Evolutionary conservation across 345 rosid genomes (phyloP), one percentile per base, ranked within the genome.

Genomic region (Eucalyptus cloeziana): DNA sequence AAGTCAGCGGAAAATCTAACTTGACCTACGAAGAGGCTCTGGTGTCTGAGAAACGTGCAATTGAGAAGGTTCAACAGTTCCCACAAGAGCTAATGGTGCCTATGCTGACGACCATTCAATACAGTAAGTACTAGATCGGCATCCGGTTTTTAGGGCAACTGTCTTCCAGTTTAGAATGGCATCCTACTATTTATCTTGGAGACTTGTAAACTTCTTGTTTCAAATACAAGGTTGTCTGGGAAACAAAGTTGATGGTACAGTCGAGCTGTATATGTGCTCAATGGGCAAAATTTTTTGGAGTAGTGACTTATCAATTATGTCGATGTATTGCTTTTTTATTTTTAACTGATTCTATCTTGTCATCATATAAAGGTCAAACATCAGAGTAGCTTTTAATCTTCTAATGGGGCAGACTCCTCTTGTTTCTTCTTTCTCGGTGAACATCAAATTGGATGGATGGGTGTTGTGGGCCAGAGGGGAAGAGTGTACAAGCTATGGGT

Each of bases 1-100:
- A 94, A 93, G 91, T 94, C 90, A 98, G 97, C 49, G 99, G 98
- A 17, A 98, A 95, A 93, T 88, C 93, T 86, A 93, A 96, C 93
- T 90, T 98, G 96, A 98, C 99, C 86, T 98, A 93, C 83, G 99
- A 98, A 92, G 99, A 96, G 95, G 99, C 99, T 86, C 92, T 97
- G 95, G 95, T 96, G n/a, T 95, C 97, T 27, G 99, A 98, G 93
- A 97, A 93, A 91, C 88, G 69, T 52, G 97, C 97, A 17, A 86
- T 87, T 86, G 93, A 94, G 93, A 98, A 92, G 92, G 98, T 96
- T 92, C 97, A 95, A 92, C 95, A 93, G 88, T 92, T 98, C 85
- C 95, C 98, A 27, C 85, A 93, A 88, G 97, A 95, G 92, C 94
- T 97, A 88, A 94, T 94, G 89, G 94, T 92, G 76, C 97, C 96